phyloP scores from a whole-genome alignment of 306 rosid genomes.

The Vicia villosa region DNA sequence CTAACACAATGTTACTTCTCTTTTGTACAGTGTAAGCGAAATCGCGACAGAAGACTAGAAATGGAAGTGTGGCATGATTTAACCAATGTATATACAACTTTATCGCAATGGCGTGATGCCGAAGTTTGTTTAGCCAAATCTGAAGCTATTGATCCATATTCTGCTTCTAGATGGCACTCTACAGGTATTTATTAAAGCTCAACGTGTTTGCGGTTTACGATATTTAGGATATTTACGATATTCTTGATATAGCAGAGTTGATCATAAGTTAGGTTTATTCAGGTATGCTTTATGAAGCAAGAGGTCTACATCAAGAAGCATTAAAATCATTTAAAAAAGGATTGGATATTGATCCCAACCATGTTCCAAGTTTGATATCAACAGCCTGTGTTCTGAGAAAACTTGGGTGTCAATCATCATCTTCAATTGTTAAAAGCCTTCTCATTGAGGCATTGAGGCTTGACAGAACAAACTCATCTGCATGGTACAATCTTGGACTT shows the following conservation, averaged over 20 bases:
- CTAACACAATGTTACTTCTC: not conserved
- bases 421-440: slow-evolving; percentile 74
- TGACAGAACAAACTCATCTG: slow-evolving; percentile 71
- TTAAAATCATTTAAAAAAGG: slow-evolving; percentile 69
- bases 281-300: slow-evolving; percentile 76
- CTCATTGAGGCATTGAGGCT: slow-evolving; percentile 77
- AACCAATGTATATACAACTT: slow-evolving; percentile 63
- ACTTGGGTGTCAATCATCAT: slow-evolving; percentile 73
- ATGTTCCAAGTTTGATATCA: slow-evolving; percentile 84
- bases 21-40: slow-evolving; percentile 54
- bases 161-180: slow-evolving; percentile 86
- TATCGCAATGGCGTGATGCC: slow-evolving; percentile 85
- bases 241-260: not conserved
- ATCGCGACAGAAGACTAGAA: slow-evolving; percentile 66
- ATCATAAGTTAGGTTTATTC: slow-evolving; percentile 6
- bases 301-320: slow-evolving; percentile 76
- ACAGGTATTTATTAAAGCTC: slow-evolving; percentile 50
- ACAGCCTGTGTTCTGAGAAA: slow-evolving; percentile 67
- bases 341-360: slow-evolving; percentile 71
- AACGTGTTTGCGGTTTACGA: not conserved
- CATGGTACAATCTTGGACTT: slow-evolving; percentile 95
- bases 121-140: slow-evolving; percentile 87
- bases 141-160: slow-evolving; percentile 72
- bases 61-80: slow-evolving; percentile 93
- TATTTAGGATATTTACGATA: not conserved